These are phyloP conservation scores for Metschnikowia orientalis DNA, from an alignment of 805 yeast species.

Conservation along the genomic window DNA sequence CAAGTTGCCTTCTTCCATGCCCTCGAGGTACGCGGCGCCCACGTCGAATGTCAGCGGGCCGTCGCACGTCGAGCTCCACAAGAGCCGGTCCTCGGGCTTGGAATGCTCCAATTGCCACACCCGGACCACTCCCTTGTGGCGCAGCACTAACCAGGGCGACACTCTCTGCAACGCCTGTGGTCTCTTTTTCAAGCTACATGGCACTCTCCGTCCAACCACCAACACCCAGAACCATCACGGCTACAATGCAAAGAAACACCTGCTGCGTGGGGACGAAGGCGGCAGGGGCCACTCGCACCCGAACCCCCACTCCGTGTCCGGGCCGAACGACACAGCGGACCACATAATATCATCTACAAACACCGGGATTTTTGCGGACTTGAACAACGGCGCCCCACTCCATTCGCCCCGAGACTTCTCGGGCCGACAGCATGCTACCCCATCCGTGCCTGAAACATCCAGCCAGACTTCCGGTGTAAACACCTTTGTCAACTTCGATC, in stretches of 20 bases:
- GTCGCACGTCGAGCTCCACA: slow-evolving; percentile 9
- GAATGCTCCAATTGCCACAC: slow-evolving; percentile 43
- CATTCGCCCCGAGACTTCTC: too few species aligned
- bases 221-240: slow-evolving; percentile 8
- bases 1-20: slow-evolving; percentile 7
- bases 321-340: slow-evolving; percentile 4
- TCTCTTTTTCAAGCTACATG: slow-evolving; percentile 42
- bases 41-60: slow-evolving; percentile 12
- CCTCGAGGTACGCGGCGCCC: slow-evolving; percentile 3
- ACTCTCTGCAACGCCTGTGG: slow-evolving; percentile 45
- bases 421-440: too few species aligned
- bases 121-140: slow-evolving; percentile 43
- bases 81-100: slow-evolving; percentile 16
- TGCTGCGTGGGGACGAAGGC: slow-evolving; percentile 1
- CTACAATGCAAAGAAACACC: background rate
- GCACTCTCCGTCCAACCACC: slow-evolving; percentile 40
- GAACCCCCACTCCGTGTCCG: too few species aligned
- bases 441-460: background rate
- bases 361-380: slow-evolving; percentile 10
- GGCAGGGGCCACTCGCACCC: background rate
- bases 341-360: slow-evolving; percentile 10
- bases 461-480: slow-evolving; percentile 2
- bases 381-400: too few species aligned
- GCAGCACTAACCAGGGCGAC: slow-evolving; percentile 40
- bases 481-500: slow-evolving; percentile 10